These are phyloP conservation scores for Thecaphora thlaspeos DNA, from an alignment of 1,284 basidiomycete genomes.

Conservation along the genomic window DNA sequence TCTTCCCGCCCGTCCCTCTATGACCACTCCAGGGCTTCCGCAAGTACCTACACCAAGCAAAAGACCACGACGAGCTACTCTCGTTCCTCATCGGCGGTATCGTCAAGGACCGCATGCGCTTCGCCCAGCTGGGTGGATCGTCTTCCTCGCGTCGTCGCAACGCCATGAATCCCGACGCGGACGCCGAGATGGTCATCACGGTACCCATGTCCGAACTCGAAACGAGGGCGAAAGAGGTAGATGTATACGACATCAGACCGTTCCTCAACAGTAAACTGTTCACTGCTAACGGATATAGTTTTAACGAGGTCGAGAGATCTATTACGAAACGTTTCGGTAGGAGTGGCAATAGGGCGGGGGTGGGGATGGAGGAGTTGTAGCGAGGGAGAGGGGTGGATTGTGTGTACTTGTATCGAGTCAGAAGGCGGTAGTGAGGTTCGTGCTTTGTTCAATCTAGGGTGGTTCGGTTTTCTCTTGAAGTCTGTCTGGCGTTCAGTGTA, in stretches of 20 bases:
- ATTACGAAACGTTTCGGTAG: conserved; percentile 51
- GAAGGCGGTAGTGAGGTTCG: too few species aligned
- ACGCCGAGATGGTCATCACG: conserved; percentile 25
- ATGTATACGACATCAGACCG: conserved; percentile 83
- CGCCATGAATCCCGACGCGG: conserved; percentile 9
- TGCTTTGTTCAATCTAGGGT: too few species aligned
- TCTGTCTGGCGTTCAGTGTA: too few species aligned
- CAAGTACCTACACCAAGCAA: conserved; percentile 91
- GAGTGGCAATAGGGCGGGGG: neutral
- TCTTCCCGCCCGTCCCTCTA: neutral
- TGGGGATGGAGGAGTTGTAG: neutral
- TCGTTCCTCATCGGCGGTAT: conserved; percentile 90
- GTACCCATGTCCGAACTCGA: conserved; percentile 58
- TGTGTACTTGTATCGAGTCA: too few species aligned
- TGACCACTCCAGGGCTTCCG: conserved; percentile 65
- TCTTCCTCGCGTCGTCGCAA: conserved; percentile 64
- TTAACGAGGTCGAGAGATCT: conserved; percentile 36
- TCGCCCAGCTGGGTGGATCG: conserved; percentile 62
- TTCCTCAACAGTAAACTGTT: conserved; percentile 86
- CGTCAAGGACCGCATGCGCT: conserved; percentile 89
- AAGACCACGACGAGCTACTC: conserved; percentile 89
- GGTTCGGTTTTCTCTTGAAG: too few species aligned
- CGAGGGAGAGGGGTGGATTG: too few species aligned
- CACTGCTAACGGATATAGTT: conserved; percentile 80
- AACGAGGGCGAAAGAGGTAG: conserved; percentile 77